These are phyloP conservation scores for Lolium multiflorum DNA, from an alignment of 176 grass and related monocot species.

Conservation along the genomic window DNA sequence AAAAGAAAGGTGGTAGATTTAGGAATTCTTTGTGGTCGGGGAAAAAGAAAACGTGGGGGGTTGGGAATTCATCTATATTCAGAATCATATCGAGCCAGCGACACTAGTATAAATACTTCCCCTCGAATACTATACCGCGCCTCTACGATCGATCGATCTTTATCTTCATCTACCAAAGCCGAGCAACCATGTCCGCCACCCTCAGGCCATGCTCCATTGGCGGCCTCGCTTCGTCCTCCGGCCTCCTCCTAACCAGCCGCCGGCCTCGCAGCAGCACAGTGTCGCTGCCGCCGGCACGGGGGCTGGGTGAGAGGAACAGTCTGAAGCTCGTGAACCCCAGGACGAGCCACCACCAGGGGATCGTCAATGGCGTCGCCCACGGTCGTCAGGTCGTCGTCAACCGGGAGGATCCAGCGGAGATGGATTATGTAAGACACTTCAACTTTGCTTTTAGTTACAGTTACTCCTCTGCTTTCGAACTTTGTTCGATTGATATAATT, in stretches of 20 bases:
- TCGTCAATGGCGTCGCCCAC: background rate
- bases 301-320: background rate
- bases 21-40: too few relatives aligned
- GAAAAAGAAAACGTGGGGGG: too few relatives aligned
- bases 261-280: background rate
- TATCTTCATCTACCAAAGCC: background rate
- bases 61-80: too few relatives aligned
- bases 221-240: background rate
- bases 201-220: background rate
- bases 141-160: background rate
- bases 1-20: too few relatives aligned
- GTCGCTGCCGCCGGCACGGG: background rate
- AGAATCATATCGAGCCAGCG: too few relatives aligned
- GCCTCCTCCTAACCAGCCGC: background rate
- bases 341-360: background rate
- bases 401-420: background rate
- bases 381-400: background rate
- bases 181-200: background rate
- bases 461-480: background rate
- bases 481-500: background rate
- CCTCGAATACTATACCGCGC: too few relatives aligned
- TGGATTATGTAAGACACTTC: constrained; percentile 10
- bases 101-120: background rate
- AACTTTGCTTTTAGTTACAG: background rate
- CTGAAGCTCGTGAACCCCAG: background rate